These are phyloP conservation scores for Zanthoxylum bungeanum DNA, from an alignment of 345 rosid species.

Conservation along the genomic window DNA sequence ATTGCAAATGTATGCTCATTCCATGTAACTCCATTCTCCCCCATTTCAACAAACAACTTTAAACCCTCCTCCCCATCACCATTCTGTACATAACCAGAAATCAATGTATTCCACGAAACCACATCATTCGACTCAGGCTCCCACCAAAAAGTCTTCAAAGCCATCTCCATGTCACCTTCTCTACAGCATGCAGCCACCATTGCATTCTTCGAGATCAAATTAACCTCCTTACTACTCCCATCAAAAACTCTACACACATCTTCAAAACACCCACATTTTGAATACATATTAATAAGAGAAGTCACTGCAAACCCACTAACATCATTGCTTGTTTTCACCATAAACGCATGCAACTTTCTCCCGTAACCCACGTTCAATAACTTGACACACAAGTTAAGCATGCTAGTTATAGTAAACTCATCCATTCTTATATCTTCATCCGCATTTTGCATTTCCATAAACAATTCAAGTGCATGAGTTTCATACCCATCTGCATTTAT, in stretches of 20 bases:
- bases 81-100: conserved; percentile 56
- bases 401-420: conserved; percentile 62
- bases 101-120: conserved; percentile 75
- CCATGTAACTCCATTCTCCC: conserved; percentile 50
- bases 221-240: conserved; percentile 33
- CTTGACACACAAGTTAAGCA: conserved; percentile 64
- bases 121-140: conserved; percentile 48
- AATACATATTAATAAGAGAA: conserved; percentile 83
- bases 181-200: conserved; percentile 74
- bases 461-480: conserved; percentile 45
- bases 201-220: conserved; percentile 65
- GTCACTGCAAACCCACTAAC: conserved; percentile 56
- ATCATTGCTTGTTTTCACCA: conserved; percentile 65
- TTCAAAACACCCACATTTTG: conserved; percentile 54
- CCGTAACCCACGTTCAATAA: conserved; percentile 37
- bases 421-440: conserved; percentile 35
- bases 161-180: conserved; percentile 57
- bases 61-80: conserved; percentile 49
- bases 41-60: conserved; percentile 57
- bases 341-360: conserved; percentile 57
- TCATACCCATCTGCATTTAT: conserved; percentile 47
- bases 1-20: conserved; percentile 55
- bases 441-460: conserved; percentile 45
- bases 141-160: conserved; percentile 50
- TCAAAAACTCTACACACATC: conserved; percentile 47